phyloP scores from a whole-genome alignment of 148 eudicot genomes.

The Talinum fruticosum region DNA sequence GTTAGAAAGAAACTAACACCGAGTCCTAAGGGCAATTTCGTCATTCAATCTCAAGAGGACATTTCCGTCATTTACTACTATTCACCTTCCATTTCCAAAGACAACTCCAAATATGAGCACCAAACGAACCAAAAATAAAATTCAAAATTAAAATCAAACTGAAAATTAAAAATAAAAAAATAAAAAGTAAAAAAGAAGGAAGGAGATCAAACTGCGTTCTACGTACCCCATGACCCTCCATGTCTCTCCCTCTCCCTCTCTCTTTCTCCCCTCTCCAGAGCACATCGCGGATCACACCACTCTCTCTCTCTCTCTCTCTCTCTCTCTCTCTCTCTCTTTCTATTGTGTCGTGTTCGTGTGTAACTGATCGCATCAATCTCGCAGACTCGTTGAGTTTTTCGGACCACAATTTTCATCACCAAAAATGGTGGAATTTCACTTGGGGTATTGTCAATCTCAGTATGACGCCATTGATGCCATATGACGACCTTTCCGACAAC shows the following conservation, averaged over 20 bases:
- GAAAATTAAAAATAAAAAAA: no score
- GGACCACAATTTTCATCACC: conserved; percentile 1
- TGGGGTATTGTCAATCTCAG: not conserved
- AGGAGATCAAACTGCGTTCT: no score
- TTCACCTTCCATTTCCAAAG: no score
- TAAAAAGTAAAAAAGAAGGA: no score
- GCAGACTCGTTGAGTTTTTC: not conserved
- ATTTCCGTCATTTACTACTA: no score
- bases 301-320: conserved; percentile 15
- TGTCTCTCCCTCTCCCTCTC: conserved; percentile 9
- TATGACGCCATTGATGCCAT: conserved; percentile 4
- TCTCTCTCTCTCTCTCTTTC: not conserved
- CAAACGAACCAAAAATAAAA: no score
- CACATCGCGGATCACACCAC: conserved; percentile 48
- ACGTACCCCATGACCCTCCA: not conserved
- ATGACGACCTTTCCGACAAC: not conserved
- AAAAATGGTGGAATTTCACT: conserved; percentile 1
- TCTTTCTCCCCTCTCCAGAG: conserved; percentile 22
- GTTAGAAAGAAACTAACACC: no score
- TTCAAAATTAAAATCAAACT: no score
- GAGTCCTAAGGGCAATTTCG: no score
- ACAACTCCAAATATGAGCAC: no score
- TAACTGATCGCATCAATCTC: conserved; percentile 35
- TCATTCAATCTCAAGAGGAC: no score
- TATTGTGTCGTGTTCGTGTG: no score